Evolutionary conservation across 768 basidiomycete genomes (phyloP), one percentile per base, ranked within the genome.

Genomic region (Antrodiella citrinella): DNA sequence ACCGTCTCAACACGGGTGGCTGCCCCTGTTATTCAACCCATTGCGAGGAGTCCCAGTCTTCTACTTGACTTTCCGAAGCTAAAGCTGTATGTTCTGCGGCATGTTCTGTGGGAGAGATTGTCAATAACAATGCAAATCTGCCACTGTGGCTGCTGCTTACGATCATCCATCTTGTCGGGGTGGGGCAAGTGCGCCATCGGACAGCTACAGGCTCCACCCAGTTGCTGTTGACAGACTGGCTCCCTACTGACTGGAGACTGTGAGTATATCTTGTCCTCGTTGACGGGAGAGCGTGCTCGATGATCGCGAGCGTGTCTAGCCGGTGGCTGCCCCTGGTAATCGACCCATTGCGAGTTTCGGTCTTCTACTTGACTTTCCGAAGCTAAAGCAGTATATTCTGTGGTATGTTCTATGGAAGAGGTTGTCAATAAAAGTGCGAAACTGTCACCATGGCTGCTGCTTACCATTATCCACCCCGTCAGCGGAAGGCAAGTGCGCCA

Each of bases 121-220:
- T n/a, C n/a, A n/a, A n/a, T n/a, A n/a, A n/a, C n/a, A n/a, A n/a
- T n/a, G n/a, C n/a, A n/a, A 7, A 15, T 35, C 7, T 15, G 9
- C 18, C 21, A 18, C 21, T 43, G 15, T 22, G n/a, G n/a, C n/a
- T n/a, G n/a, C n/a, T n/a, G n/a, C n/a, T n/a, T n/a, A n/a, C n/a
- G n/a, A n/a, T n/a, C n/a, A n/a, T n/a, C n/a, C n/a, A 43, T 19
- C 21, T 43, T 18, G n/a, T 43, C 41, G 18, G 41, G 54, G 38
- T 55, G 51, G 12, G 54, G 54, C 13, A 55, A 44, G 42, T 55
- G 54, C 3, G 35, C 54, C 54, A 55, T 55, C 9, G 54, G 54
- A 7, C 50, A 55, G 24, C n/a, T n/a, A n/a, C n/a, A n/a, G n/a
- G n/a, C n/a, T 21, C 10, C 40, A 42, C 9, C 19, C 54, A 50